A percentile compares a stretch with the other conserved stretches of the same genome.
These are phyloP conservation scores for Rubia tinctorum DNA, from an alignment of 305 asterid species.

Conservation along the genomic window DNA sequence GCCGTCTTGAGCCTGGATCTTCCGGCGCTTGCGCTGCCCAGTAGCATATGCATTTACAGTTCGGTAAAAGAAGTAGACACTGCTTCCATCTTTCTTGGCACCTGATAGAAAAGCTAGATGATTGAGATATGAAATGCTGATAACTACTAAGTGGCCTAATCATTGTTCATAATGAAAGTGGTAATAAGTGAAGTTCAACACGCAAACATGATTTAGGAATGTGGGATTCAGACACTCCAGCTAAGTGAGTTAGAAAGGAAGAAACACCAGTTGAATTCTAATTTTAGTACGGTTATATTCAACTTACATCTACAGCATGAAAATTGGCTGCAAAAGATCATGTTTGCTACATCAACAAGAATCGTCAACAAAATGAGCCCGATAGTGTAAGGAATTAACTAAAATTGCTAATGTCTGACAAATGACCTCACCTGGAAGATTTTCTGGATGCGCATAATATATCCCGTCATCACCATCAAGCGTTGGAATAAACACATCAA, in stretches of 20 bases:
- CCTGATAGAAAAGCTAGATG: conserved; percentile 40
- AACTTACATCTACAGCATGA: background rate
- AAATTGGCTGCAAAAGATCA: background rate
- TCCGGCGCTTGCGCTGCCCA: conserved; percentile 82
- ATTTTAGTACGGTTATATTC: background rate
- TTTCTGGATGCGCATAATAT: conserved; percentile 86
- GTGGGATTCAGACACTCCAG: background rate
- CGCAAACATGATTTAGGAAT: background rate
- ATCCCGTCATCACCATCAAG: conserved; percentile 69
- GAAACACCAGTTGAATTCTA: background rate
- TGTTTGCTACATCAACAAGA: background rate
- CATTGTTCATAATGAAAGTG: background rate
- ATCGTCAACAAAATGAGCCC: background rate
- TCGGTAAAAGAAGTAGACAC: conserved; percentile 65
- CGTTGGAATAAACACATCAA: conserved; percentile 83
- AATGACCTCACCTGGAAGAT: conserved; percentile 71
- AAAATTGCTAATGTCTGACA: background rate
- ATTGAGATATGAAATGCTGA: background rate
- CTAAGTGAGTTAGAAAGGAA: background rate
- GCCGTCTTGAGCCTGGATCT: conserved; percentile 39
- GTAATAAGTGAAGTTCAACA: background rate
- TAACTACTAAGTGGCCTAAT: background rate
- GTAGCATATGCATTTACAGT: conserved; percentile 63
- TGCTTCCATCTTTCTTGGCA: conserved; percentile 80
- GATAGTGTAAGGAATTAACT: background rate